Base-by-base conservation (phyloP, 2,329 filamentous ascomycete genomes). In the Aspergillus fumigatiaffinis region DNA sequence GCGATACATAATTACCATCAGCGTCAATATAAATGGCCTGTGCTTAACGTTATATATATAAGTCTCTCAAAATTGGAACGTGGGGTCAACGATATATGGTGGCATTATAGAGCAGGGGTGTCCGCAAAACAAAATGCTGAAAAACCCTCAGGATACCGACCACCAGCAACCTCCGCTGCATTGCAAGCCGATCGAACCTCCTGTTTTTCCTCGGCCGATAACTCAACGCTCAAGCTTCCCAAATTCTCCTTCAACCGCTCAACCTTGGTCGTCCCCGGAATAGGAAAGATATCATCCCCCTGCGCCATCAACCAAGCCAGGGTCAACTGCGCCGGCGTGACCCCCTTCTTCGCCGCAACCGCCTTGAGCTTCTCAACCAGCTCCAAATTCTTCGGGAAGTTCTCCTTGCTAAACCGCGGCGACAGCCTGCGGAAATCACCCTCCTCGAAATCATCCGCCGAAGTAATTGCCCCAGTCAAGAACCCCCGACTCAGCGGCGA, bases 251-350 rank as follows among this genome's bases (percentile, higher is more conserved):
- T 73, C 46, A 82, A 57, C 44, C 78, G 74, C 23, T 73, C 69
- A 17, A 79, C 61, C 23, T 75, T 77, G 57, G 80, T 83, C 0
- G 81, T 83, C 7, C 82, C 82, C 0, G 82, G 82, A 56, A 83
- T 88, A 0, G 87, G 83, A 64, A 85, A 80, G 51, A 88, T 76
- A 62, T 86, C 82, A 2, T 81, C 76, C 0, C 83, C 83, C 65
- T 88, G 85, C 9, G 79, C 79, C 60, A 86, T 64, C 52, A 88
- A 62, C 86, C 86, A 89, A 0, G 86, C 85, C 35, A 89, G 73
- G 1, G 83, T 81, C 54, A 89, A 66, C 67, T 90, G 81, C 2
- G 77, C 77, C 0, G 82, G 63, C 0, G 84, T 85, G 28, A 76
- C 77, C 2, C 75, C 77, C 71, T 87, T 87, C 64, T 73, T 74